phyloP scores from a whole-genome alignment of 2,329 filamentous ascomycete species.

The Thermoascus crustaceus region DNA sequence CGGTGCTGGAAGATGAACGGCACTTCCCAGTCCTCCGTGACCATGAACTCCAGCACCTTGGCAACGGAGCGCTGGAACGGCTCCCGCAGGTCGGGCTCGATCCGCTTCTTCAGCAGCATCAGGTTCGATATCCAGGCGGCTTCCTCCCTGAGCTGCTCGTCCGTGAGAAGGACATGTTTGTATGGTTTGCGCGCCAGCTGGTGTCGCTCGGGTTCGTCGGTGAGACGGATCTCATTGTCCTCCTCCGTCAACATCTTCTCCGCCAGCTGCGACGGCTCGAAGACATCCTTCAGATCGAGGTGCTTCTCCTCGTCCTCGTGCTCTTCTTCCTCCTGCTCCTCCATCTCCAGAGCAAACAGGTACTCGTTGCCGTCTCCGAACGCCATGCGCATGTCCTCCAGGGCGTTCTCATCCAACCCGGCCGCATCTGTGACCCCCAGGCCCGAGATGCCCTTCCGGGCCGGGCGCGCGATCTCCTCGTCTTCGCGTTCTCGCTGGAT shows the following conservation, averaged over 20 bases:
- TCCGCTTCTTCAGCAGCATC: constrained; percentile 77
- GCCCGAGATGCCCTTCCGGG: constrained; percentile 59
- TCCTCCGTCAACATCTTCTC: constrained; percentile 94
- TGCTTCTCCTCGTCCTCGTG: constrained; percentile 71
- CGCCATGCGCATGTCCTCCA: constrained; percentile 93
- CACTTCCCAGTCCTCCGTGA: constrained; percentile 88
- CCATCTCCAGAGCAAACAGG: constrained; percentile 82
- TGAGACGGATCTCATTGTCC: constrained; percentile 81
- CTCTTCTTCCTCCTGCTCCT: constrained; percentile 74
- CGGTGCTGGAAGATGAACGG: constrained; percentile 98
- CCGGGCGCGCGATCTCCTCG: constrained; percentile 75
- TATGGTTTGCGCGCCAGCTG: constrained; percentile 87
- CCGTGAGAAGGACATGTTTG: constrained; percentile 68
- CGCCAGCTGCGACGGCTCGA: constrained; percentile 88
- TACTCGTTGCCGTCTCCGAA: constrained; percentile 96
- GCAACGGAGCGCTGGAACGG: constrained; percentile 83
- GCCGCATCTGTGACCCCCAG: constrained; percentile 67
- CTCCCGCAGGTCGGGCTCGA: constrained; percentile 62
- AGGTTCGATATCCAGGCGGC: constrained; percentile 84
- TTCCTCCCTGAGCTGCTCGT: constrained; percentile 85
- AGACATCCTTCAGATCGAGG: constrained; percentile 93
- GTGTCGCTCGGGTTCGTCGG: constrained; percentile 88
- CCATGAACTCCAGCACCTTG: constrained; percentile 91
- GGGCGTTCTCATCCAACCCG: constrained; percentile 80
- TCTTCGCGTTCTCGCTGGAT: constrained; percentile 71